A percentile compares a stretch with the other conserved stretches of the same genome.
phyloP scores from a whole-genome alignment of 768 basidiomycete species.

The Mycena leptocephala region DNA sequence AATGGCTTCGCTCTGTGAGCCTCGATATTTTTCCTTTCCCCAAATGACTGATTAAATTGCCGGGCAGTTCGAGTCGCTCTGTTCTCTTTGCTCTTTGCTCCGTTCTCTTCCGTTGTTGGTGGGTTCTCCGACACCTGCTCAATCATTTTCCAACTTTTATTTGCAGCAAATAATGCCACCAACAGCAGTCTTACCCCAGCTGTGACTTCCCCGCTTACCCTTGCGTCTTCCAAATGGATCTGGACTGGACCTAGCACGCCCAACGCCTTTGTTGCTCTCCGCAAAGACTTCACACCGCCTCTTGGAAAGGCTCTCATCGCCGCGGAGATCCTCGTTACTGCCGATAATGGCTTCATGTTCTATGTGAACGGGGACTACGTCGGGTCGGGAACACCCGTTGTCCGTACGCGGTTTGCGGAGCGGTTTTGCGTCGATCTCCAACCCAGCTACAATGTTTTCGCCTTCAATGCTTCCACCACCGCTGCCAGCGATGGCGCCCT shows the following conservation, averaged over 20 bases:
- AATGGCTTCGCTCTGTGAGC: too few species aligned
- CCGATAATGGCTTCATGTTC: not conserved
- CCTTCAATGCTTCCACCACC: not conserved
- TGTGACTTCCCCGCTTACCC: not conserved
- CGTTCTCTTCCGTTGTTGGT: too few species aligned
- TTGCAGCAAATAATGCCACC: not conserved
- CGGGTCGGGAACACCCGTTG: too few species aligned
- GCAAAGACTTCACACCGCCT: not conserved
- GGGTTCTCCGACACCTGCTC: not conserved
- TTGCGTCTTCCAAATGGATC: conserved; percentile 17
- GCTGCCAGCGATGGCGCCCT: not conserved
- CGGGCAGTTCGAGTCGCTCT: too few species aligned
- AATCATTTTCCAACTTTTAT: not conserved
- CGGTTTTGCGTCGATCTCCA: too few species aligned
- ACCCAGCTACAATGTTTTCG: too few species aligned
- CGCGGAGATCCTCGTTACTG: not conserved
- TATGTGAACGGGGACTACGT: too few species aligned
- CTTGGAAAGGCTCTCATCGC: not conserved
- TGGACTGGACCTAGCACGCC: not conserved
- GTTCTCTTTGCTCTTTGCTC: too few species aligned
- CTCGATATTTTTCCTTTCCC: too few species aligned
- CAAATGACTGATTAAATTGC: too few species aligned
- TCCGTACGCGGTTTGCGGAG: too few species aligned
- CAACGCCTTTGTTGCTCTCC: not conserved
- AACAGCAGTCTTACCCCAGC: not conserved